These are phyloP conservation scores for Arthrocladium fulminans DNA, from an alignment of 2,329 filamentous ascomycete genomes.

Conservation along the genomic window DNA sequence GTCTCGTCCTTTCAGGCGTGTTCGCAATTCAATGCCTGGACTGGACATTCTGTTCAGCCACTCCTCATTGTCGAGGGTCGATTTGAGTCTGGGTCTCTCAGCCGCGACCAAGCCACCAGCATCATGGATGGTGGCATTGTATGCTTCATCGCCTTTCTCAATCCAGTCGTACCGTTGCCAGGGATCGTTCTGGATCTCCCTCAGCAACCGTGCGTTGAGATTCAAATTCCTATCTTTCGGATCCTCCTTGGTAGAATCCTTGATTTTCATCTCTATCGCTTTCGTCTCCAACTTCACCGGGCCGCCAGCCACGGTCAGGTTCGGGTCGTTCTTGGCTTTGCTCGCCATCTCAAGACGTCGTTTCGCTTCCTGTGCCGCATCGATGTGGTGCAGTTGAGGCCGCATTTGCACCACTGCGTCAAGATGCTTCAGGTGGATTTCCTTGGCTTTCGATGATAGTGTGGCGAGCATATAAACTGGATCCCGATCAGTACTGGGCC, in stretches of 20 bases:
- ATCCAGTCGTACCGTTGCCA: slow-evolving; percentile 75
- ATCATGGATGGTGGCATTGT: slow-evolving; percentile 64
- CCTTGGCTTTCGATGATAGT: too few species aligned
- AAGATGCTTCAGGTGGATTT: too few species aligned
- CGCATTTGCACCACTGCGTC: slow-evolving; percentile 88
- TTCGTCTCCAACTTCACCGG: slow-evolving; percentile 46
- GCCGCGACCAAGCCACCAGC: slow-evolving; percentile 56
- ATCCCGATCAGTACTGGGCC: slow-evolving; percentile 56
- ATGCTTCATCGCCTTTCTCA: slow-evolving; percentile 56
- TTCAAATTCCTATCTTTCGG: slow-evolving; percentile 40
- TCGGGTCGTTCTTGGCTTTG: slow-evolving; percentile 28
- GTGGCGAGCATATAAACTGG: slow-evolving; percentile 79
- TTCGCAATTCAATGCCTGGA: slow-evolving; percentile 33
- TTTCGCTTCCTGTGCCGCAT: slow-evolving; percentile 63
- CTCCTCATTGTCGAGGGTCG: slow-evolving; percentile 47
- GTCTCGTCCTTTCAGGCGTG: slow-evolving; percentile 22
- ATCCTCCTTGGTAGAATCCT: slow-evolving; percentile 53
- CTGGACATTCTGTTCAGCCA: slow-evolving; percentile 58
- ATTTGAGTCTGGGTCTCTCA: slow-evolving; percentile 42
- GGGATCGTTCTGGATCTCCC: slow-evolving; percentile 67
- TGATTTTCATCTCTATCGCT: slow-evolving; percentile 79
- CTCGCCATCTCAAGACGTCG: slow-evolving; percentile 20
- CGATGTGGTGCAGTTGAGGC: slow-evolving; percentile 77
- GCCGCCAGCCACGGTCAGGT: slow-evolving; percentile 29
- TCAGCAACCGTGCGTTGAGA: slow-evolving; percentile 68